Base-by-base conservation (phyloP, 805 yeast genomes). In the Yueomyces sp. region DNA sequence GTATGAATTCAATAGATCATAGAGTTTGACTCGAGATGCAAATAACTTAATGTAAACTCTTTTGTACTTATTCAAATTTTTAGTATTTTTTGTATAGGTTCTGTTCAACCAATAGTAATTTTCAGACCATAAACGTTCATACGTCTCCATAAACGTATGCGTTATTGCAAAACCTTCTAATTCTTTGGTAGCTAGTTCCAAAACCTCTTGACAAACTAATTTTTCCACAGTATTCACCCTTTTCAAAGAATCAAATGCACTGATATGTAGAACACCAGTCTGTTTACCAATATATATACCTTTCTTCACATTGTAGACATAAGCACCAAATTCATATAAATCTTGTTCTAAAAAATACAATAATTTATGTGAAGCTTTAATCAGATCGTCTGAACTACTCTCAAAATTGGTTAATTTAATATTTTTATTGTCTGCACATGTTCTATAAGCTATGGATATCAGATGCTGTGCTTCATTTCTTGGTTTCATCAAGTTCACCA, bases 91-190 rank as follows among this genome's bases (percentile, higher is more conserved):
- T 4, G 63, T 84, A 63, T 86, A 87, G 19, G 86, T 83, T 54
- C 79, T 79, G 3, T 87, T 77, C 32, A 88, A 74, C 49, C 81
- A 86, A 55, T 82, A 88, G 33, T 94, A 94, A 59, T 87, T 87
- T 57, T 88, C 95, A 5, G 94, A 92, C 96, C 96, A 88, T 28
- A 88, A 63, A 28, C 79, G 73, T 49, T 86, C 81, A 51, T 86
- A 94, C 29, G 77, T 77, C 12, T 70, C 65, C 54, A 75, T 66
- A n/a, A 85, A 63, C 5, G 75, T 81, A 26, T 69, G 51, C 0
- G 67, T 63, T 4, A 64, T 49, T 8, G 57, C 60, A 9, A 59
- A 46, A 33, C 66, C 68, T 2, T 64, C 63, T 45, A 81, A 73
- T 44, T 68, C 72, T 9, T 52, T 47, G 26, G 66, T 52, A 5